These are phyloP conservation scores for Calonectria ilicicola DNA, from an alignment of 2,329 filamentous ascomycete species.

Conservation along the genomic window DNA sequence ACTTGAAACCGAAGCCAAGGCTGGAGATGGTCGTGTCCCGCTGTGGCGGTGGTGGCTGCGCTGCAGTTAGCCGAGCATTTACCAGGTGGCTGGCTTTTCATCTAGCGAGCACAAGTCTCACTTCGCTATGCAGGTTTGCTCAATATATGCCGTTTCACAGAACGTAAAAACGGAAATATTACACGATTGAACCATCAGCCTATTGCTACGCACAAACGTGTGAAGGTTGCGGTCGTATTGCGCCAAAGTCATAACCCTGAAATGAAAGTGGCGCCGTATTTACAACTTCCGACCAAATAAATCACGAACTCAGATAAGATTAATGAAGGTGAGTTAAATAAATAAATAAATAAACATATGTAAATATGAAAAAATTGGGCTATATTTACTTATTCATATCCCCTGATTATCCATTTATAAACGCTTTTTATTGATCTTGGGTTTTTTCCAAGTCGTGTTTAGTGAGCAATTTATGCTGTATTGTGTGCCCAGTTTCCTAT, in stretches of 20 bases:
- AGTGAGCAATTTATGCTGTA: too few relatives aligned
- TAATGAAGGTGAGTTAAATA: too few relatives aligned
- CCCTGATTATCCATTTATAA: too few relatives aligned
- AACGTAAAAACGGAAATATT: neutral
- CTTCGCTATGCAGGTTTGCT: neutral
- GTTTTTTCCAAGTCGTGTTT: too few relatives aligned
- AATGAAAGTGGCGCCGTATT: neutral
- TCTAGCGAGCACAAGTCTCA: neutral
- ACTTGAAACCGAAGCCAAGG: conserved; percentile 38
- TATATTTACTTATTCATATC: too few relatives aligned
- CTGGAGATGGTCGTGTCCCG: conserved; percentile 41
- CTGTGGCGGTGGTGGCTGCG: conserved; percentile 43
- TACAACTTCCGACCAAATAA: neutral
- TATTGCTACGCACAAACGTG: neutral
- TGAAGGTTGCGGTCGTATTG: neutral
- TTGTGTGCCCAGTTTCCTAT: too few relatives aligned
- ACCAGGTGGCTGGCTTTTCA: conserved; percentile 15
- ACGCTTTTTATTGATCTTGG: too few relatives aligned
- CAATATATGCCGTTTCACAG: neutral
- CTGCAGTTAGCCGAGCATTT: conserved; percentile 42
- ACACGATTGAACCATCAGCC: neutral
- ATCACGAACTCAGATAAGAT: too few relatives aligned
- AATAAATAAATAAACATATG: too few relatives aligned
- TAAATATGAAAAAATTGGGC: too few relatives aligned
- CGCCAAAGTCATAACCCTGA: neutral